Conservation (phyloP, 2,329 filamentous ascomycete species). For the Rhynchosporium secalis region DNA sequence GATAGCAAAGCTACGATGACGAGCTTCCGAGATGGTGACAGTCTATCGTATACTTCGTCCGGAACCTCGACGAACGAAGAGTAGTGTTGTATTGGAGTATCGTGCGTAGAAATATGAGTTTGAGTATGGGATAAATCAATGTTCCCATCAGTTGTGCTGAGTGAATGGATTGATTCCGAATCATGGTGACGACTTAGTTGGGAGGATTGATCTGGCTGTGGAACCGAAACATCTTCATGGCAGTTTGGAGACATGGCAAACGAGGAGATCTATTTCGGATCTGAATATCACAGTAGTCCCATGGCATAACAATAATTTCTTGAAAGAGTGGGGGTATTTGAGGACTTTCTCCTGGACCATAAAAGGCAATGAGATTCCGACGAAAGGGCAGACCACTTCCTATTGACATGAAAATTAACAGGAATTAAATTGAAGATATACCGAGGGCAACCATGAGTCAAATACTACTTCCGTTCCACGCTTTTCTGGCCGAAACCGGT, state of each 20-base stretch:
- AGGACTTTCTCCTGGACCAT: constrained; percentile 17
- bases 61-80: constrained; percentile 35
- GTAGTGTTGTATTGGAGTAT: constrained; percentile 36
- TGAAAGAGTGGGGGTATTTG: constrained; percentile 10
- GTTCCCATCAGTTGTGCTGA: constrained; percentile 20
- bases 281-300: constrained; percentile 16
- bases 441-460: constrained; percentile 9
- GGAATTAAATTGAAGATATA: constrained; percentile 11
- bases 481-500: background rate
- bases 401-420: background rate
- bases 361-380: constrained; percentile 17
- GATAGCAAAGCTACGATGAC: constrained; percentile 69
- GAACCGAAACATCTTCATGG: constrained; percentile 26
- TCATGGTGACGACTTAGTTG: constrained; percentile 22
- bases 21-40: constrained; percentile 62
- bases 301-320: constrained; percentile 21
- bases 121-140: constrained; percentile 27
- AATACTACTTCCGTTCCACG: background rate
- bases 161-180: constrained; percentile 28
- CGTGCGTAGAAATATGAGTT: constrained; percentile 36
- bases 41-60: constrained; percentile 63
- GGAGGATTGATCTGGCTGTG: background rate
- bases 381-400: background rate
- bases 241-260: constrained; percentile 31
- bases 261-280: constrained; percentile 21